phyloP scores from a whole-genome alignment of 2,329 filamentous ascomycete species.

The Aspergillus tanneri region DNA sequence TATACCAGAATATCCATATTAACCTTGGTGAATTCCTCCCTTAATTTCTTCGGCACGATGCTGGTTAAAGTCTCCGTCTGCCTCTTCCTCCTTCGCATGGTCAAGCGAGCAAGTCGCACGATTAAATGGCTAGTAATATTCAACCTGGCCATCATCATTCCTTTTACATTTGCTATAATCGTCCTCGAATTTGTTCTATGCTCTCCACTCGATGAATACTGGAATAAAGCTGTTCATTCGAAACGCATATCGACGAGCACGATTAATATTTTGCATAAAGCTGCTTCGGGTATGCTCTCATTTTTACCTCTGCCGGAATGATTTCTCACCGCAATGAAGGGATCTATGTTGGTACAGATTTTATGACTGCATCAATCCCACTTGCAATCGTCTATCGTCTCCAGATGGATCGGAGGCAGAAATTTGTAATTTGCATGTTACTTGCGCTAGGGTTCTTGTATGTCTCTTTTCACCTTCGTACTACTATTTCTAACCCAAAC shows the following conservation, averaged over 20 bases:
- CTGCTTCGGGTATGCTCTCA: background rate
- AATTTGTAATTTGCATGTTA: background rate
- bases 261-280: background rate
- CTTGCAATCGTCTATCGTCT: background rate
- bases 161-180: background rate
- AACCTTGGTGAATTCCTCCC: no score
- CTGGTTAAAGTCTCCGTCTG: background rate
- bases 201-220: background rate
- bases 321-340: background rate
- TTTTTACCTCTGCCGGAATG: background rate
- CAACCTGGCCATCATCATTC: background rate
- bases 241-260: background rate
- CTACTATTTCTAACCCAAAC: background rate
- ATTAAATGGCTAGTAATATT: background rate
- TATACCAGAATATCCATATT: background rate
- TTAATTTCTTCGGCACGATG: background rate
- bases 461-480: background rate
- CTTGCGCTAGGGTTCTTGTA: background rate
- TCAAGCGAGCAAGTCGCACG: background rate
- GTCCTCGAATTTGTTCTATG: background rate
- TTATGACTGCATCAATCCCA: background rate
- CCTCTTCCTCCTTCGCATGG: background rate
- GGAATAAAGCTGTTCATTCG: background rate
- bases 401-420: background rate
- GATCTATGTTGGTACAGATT: background rate